These are phyloP conservation scores for Wallacemonas rigidus DNA, from an alignment of 208 protist species.

Conservation along the genomic window DNA sequence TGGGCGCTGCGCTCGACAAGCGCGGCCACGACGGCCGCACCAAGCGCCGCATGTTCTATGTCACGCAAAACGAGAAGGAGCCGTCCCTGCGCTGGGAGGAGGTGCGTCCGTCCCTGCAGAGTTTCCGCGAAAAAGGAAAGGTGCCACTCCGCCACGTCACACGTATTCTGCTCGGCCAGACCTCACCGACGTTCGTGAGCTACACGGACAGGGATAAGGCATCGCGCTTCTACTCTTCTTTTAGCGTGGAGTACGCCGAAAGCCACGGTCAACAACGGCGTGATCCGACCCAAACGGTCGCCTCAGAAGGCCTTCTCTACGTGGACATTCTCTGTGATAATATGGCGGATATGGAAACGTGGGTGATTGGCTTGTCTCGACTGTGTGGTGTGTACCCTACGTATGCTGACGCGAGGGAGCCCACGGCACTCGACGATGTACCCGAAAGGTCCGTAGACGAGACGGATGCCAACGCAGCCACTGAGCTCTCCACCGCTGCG, in stretches of 20 bases:
- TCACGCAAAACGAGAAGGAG: slow-evolving; percentile 32
- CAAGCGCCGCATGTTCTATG: slow-evolving; percentile 57
- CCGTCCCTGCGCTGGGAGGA: slow-evolving; percentile 55
- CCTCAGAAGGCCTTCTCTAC: slow-evolving; percentile 14
- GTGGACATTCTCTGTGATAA: slow-evolving; percentile 62
- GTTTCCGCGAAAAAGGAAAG: slow-evolving; percentile 27
- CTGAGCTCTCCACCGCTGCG: slow-evolving; percentile 19
- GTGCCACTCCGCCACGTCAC: slow-evolving; percentile 48
- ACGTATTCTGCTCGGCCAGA: slow-evolving; percentile 59
- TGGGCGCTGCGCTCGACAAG: slow-evolving; percentile 57
- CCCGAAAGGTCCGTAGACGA: not conserved
- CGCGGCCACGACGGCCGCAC: slow-evolving; percentile 43
- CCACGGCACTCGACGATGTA: slow-evolving; percentile 18
- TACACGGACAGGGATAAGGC: slow-evolving; percentile 13
- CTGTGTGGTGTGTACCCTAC: slow-evolving; percentile 36
- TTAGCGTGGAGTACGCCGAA: slow-evolving; percentile 41
- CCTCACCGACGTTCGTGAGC: slow-evolving; percentile 33
- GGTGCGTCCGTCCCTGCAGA: slow-evolving; percentile 9
- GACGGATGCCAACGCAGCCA: not conserved
- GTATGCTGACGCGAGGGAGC: slow-evolving; percentile 42
- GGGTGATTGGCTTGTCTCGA: slow-evolving; percentile 66
- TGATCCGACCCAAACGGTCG: not conserved
- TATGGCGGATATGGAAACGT: slow-evolving; percentile 66
- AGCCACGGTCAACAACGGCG: not conserved
- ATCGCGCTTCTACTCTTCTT: slow-evolving; percentile 29